These are phyloP conservation scores for Camellia oleifera DNA, from an alignment of 179 eudicot species.

Conservation along the genomic window DNA sequence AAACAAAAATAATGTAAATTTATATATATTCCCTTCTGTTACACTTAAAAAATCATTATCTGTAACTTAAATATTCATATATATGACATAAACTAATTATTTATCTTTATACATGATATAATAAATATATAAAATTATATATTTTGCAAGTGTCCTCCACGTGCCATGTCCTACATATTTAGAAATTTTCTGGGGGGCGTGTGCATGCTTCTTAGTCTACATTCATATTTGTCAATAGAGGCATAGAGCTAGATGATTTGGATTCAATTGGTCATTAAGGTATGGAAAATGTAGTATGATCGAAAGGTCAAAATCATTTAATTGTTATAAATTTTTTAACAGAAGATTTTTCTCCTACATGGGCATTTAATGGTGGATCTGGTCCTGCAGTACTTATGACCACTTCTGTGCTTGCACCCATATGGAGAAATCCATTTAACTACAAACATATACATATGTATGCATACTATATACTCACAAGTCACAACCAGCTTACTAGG, in stretches of 20 bases:
- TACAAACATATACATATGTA: not conserved
- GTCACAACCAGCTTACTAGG: not conserved
- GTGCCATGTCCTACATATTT: too few species aligned
- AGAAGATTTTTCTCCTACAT: not conserved
- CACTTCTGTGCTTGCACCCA: not conserved
- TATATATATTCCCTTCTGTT: too few species aligned
- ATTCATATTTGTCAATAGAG: not conserved
- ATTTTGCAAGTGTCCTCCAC: too few species aligned
- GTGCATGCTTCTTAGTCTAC: too few species aligned
- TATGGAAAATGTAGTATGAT: not conserved
- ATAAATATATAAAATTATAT: too few species aligned
- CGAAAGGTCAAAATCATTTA: not conserved
- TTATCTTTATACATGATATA: too few species aligned
- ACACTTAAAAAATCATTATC: too few species aligned
- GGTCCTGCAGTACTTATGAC: not conserved
- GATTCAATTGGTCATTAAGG: not conserved
- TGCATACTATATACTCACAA: not conserved
- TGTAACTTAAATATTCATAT: too few species aligned
- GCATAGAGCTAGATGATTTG: not conserved
- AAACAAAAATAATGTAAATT: too few species aligned
- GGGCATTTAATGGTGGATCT: not conserved
- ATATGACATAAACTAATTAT: too few species aligned
- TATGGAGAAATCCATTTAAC: not conserved
- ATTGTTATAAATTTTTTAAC: not conserved
- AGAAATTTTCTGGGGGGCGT: too few species aligned